These are phyloP conservation scores for Candida broadrunensis DNA, from an alignment of 805 yeast genomes.

Conservation along the genomic window DNA sequence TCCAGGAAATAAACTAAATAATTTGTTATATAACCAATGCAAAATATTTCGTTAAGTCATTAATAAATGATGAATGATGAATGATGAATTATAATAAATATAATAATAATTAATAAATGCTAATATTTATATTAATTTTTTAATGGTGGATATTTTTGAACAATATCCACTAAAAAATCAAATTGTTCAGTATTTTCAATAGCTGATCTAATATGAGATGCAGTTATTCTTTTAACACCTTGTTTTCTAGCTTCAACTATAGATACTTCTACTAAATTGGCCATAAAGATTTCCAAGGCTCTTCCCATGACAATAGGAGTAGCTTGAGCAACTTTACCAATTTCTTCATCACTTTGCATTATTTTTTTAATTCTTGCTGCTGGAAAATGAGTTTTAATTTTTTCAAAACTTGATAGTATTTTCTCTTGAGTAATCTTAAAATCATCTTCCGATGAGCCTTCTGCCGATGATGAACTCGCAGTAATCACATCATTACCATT, in stretches of 20 bases:
- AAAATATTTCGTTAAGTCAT: no score
- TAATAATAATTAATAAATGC: no score
- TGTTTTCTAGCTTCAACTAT: constrained; percentile 70
- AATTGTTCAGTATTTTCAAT: constrained; percentile 84
- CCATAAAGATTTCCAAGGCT: constrained; percentile 88
- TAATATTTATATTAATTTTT: constrained; percentile 9
- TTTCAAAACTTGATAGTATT: constrained; percentile 37
- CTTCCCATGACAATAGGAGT: constrained; percentile 98
- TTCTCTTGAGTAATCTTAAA: constrained; percentile 26
- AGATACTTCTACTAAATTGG: constrained; percentile 82
- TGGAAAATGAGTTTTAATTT: constrained; percentile 79
- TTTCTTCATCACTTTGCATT: constrained; percentile 98
- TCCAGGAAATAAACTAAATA: no score
- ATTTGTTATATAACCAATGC: no score
- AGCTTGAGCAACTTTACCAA: constrained; percentile 97
- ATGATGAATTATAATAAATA: no score
- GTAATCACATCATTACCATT: not conserved
- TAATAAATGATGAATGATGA: no score
- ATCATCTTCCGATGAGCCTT: not conserved
- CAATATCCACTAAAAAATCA: constrained; percentile 83
- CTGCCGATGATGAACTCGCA: not conserved
- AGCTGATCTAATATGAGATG: constrained; percentile 80
- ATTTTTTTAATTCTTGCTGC: constrained; percentile 93
- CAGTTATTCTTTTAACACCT: constrained; percentile 78
- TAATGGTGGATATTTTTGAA: constrained; percentile 54